Percentiles rank a stretch among this genome's conserved stretches.
Evolutionary conservation across 2,329 filamentous ascomycete genomes (phyloP).

Genomic region (Leptographium radiaticola): DNA sequence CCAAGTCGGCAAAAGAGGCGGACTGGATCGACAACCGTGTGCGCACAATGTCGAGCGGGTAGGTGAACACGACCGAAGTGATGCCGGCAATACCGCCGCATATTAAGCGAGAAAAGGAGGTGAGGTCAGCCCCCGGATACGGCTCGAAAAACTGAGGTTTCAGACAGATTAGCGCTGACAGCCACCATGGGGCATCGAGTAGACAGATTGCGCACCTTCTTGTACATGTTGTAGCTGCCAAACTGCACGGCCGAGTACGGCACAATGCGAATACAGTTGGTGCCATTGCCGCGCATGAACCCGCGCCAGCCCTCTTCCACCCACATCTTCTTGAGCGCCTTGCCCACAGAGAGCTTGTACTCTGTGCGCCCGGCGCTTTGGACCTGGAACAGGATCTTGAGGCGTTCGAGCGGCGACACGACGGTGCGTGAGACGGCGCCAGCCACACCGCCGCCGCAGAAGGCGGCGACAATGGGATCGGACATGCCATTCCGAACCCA

Average conservation of each 20-base stretch:
- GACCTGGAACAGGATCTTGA: slow-evolving; percentile 97
- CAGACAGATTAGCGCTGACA: background rate
- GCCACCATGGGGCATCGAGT: background rate
- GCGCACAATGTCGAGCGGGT: slow-evolving; percentile 93
- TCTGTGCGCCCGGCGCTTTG: slow-evolving; percentile 83
- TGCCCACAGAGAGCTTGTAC: slow-evolving; percentile 83
- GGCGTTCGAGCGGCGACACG: slow-evolving; percentile 84
- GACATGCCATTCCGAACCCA: slow-evolving; percentile 44
- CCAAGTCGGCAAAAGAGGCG: slow-evolving; percentile 78
- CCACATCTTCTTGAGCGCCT: slow-evolving; percentile 91
- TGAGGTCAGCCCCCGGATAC: slow-evolving; percentile 59
- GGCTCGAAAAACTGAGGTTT: slow-evolving; percentile 58
- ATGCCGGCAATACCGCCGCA: slow-evolving; percentile 89
- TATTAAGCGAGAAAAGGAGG: slow-evolving; percentile 61
- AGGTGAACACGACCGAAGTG: slow-evolving; percentile 89
- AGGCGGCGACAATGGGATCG: slow-evolving; percentile 79
- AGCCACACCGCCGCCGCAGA: slow-evolving; percentile 85
- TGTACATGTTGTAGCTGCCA: slow-evolving; percentile 96
- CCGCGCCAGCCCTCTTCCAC: slow-evolving; percentile 91
- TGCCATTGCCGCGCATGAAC: slow-evolving; percentile 96
- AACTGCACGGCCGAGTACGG: slow-evolving; percentile 98
- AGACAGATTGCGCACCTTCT: slow-evolving; percentile 45
- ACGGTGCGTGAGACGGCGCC: slow-evolving; percentile 96
- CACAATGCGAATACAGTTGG: slow-evolving; percentile 95
- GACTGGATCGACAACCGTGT: slow-evolving; percentile 94